Evolutionary conservation across 1,139 yeast genomes (phyloP).

Genomic region (Diutina rugosa): DNA sequence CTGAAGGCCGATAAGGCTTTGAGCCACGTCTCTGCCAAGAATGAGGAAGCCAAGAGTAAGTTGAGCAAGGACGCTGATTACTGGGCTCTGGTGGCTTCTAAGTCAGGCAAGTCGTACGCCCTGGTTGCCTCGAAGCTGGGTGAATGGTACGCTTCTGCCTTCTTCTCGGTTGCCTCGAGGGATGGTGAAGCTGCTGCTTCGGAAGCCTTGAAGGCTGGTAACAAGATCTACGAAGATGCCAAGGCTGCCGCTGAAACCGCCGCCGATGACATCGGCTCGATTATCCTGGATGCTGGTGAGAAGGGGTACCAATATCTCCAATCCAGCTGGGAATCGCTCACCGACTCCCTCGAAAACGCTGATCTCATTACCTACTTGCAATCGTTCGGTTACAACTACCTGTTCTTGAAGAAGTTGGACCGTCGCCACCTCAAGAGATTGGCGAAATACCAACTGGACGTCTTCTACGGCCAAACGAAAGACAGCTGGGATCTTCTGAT

Average conservation of each 20-base stretch:
- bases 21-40: conserved; percentile 3
- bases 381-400: conserved; percentile 33
- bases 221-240: background rate
- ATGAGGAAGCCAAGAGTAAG: conserved; percentile 5
- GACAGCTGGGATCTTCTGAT: background rate
- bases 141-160: background rate
- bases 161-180: background rate
- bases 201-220: conserved; percentile 2
- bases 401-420: conserved; percentile 18
- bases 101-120: background rate
- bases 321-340: conserved; percentile 9
- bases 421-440: conserved; percentile 32
- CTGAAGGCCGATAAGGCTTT: conserved; percentile 5
- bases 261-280: background rate
- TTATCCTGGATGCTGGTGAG: conserved; percentile 5
- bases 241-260: background rate
- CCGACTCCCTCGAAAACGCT: conserved; percentile 33
- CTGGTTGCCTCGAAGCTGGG: background rate
- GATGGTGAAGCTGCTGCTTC: conserved; percentile 3
- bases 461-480: background rate
- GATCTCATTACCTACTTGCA: conserved; percentile 42
- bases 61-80: background rate
- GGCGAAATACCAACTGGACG: conserved; percentile 28
- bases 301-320: conserved; percentile 3
- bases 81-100: background rate